phyloP scores from a whole-genome alignment of 345 rosid species.

The Anastatica hierochuntica region DNA sequence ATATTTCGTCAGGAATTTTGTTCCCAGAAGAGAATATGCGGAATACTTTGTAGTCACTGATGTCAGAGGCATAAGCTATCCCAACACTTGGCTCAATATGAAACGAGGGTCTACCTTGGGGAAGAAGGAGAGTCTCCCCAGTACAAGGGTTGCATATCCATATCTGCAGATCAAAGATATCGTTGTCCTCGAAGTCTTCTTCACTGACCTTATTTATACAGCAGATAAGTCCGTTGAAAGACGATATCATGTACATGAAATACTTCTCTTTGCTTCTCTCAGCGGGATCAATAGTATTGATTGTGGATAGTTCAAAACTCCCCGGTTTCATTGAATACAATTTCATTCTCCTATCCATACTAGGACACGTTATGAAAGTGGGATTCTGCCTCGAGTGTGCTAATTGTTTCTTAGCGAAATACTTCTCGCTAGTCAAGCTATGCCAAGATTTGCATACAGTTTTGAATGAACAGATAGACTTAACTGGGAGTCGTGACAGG shows the following conservation, averaged over 20 bases:
- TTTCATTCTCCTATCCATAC: not conserved
- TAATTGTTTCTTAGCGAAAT: constrained; percentile 7
- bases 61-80: constrained; percentile 24
- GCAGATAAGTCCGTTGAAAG: constrained; percentile 13
- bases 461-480: constrained; percentile 11
- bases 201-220: not conserved
- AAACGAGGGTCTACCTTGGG: constrained; percentile 22
- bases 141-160: constrained; percentile 27
- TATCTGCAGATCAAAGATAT: constrained; percentile 19
- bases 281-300: not conserved
- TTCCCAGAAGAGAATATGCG: constrained; percentile 11
- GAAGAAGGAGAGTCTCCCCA: constrained; percentile 21
- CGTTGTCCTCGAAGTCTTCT: not conserved
- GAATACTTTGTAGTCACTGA: constrained; percentile 26
- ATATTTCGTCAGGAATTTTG: too few species aligned
- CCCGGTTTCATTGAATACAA: not conserved
- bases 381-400: constrained; percentile 10
- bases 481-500: constrained; percentile 16
- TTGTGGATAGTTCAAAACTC: not conserved
- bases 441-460: constrained; percentile 8
- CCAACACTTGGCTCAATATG: constrained; percentile 17
- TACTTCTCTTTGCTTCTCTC: not conserved
- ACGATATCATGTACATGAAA: not conserved
- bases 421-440: not conserved
- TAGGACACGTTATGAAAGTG: constrained; percentile 5